Percentiles rank a stretch among this genome's conserved stretches.
phyloP scores from a whole-genome alignment of 352 stramenopile species.

The Phytophthora pinifolia region DNA sequence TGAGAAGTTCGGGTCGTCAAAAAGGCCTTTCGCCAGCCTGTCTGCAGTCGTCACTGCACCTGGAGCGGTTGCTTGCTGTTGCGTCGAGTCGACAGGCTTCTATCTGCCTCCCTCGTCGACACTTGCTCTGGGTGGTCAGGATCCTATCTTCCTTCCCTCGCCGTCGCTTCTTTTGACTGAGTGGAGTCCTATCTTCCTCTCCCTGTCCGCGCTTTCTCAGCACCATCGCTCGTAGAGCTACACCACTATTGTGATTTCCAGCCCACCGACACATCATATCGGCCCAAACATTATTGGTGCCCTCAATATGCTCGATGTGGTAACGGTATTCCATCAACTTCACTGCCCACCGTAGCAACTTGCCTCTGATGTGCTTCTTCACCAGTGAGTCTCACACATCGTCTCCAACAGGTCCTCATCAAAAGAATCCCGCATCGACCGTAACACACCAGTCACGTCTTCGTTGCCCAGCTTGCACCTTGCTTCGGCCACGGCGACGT shows the following conservation, averaged over 20 bases:
- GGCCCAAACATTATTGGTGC: conserved; percentile 6
- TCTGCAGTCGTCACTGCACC: not conserved
- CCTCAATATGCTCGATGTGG: conserved; percentile 10
- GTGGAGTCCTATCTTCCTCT: conserved; percentile 11
- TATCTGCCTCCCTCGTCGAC: conserved; percentile 5
- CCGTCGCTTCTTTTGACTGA: not conserved
- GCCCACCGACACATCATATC: conserved; percentile 9
- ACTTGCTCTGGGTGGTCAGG: not conserved
- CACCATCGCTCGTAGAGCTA: not conserved
- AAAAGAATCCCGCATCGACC: no score
- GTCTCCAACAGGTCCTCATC: conserved; percentile 17
- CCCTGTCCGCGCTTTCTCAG: not conserved
- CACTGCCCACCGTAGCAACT: conserved; percentile 1
- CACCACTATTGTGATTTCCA: not conserved
- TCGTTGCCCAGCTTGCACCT: conserved; percentile 8
- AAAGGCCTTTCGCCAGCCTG: not conserved
- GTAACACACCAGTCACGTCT: conserved; percentile 4
- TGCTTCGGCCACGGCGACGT: conserved; percentile 5
- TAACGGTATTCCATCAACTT: conserved; percentile 10
- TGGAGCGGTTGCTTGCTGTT: not conserved
- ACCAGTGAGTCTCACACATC: conserved; percentile 14
- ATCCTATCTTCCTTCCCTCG: conserved; percentile 9
- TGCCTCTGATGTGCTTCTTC: conserved; percentile 4
- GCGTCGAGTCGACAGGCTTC: conserved; percentile 2
- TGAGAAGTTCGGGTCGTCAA: conserved; percentile 1